Evolutionary conservation across 2,329 filamentous ascomycete genomes (phyloP).

Genomic region (Clarireedia sp.): DNA sequence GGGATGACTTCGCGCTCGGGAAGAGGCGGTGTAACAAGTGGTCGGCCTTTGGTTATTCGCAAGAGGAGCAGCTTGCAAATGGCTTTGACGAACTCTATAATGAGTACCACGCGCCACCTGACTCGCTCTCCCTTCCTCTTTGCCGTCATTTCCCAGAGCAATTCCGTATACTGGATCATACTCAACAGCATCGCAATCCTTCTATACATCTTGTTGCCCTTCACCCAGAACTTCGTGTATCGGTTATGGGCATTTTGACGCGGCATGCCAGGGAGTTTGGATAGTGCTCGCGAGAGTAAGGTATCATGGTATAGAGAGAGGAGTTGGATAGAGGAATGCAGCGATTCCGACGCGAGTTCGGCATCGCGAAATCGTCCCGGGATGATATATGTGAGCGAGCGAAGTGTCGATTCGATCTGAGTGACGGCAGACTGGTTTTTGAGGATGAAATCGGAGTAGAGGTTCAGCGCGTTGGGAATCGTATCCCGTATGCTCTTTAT

Average conservation of each 20-base stretch:
- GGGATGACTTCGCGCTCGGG: conserved; percentile 79
- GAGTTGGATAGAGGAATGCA: conserved; percentile 82
- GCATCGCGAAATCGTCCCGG: conserved; percentile 86
- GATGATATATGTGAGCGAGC: conserved; percentile 92
- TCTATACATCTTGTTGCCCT: conserved; percentile 62
- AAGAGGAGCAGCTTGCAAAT: conserved; percentile 73
- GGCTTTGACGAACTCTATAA: conserved; percentile 81
- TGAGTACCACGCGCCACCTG: conserved; percentile 78
- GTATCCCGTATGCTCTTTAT: conserved; percentile 12
- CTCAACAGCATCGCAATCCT: conserved; percentile 76
- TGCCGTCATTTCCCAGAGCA: conserved; percentile 96
- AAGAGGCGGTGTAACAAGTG: conserved; percentile 73
- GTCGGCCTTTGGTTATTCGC: conserved; percentile 73
- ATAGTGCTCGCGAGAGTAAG: conserved; percentile 61
- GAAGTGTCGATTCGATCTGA: conserved; percentile 87
- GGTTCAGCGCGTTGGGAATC: conserved; percentile 42
- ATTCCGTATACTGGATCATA: conserved; percentile 87
- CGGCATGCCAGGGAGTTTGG: conserved; percentile 46
- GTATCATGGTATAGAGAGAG: conserved; percentile 90
- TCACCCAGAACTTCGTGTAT: conserved; percentile 61
- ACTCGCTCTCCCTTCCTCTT: conserved; percentile 76
- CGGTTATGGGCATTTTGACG: conserved; percentile 47
- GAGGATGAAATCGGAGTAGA: conserved; percentile 85
- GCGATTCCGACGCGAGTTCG: conserved; percentile 87
- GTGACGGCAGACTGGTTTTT: conserved; percentile 91